Conservation (phyloP, 2,329 filamentous ascomycete species). For the Parafenestella ontariensis region DNA sequence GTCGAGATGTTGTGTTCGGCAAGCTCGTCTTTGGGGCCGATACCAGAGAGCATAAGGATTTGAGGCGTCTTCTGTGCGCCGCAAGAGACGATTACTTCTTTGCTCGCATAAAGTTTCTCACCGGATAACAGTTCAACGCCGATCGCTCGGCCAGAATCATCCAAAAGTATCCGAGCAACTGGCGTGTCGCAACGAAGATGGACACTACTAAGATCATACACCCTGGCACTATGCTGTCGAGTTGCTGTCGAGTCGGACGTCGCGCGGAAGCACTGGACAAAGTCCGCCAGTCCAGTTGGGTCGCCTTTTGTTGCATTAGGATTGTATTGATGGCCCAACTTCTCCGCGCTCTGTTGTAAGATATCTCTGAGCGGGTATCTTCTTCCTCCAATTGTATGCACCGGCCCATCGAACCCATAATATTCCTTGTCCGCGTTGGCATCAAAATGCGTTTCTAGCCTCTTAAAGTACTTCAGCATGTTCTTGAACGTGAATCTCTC, state of each 20-base stretch:
- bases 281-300: slow-evolving; percentile 15
- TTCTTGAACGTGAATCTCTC: slow-evolving; percentile 19
- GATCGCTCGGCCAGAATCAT: slow-evolving; percentile 22
- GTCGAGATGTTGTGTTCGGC: slow-evolving; percentile 18
- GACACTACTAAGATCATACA: slow-evolving; percentile 24
- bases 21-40: slow-evolving; percentile 35
- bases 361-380: slow-evolving; percentile 21
- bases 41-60: slow-evolving; percentile 46
- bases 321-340: slow-evolving; percentile 19
- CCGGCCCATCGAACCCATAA: slow-evolving; percentile 25
- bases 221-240: slow-evolving; percentile 24
- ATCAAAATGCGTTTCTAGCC: slow-evolving; percentile 20
- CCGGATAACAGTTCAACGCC: slow-evolving; percentile 42
- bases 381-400: slow-evolving; percentile 19
- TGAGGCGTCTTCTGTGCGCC: slow-evolving; percentile 50
- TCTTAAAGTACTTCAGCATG: slow-evolving; percentile 21
- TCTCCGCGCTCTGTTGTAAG: slow-evolving; percentile 12
- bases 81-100: slow-evolving; percentile 54
- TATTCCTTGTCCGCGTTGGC: slow-evolving; percentile 7
- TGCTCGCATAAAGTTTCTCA: slow-evolving; percentile 22
- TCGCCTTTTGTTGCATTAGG: slow-evolving; percentile 18
- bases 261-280: slow-evolving; percentile 18
- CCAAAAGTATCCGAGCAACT: slow-evolving; percentile 21
- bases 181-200: slow-evolving; percentile 12
- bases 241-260: slow-evolving; percentile 16